Evolutionary conservation across 73 alveolate species (phyloP).

Genomic region (Symbiodinium natans): DNA sequence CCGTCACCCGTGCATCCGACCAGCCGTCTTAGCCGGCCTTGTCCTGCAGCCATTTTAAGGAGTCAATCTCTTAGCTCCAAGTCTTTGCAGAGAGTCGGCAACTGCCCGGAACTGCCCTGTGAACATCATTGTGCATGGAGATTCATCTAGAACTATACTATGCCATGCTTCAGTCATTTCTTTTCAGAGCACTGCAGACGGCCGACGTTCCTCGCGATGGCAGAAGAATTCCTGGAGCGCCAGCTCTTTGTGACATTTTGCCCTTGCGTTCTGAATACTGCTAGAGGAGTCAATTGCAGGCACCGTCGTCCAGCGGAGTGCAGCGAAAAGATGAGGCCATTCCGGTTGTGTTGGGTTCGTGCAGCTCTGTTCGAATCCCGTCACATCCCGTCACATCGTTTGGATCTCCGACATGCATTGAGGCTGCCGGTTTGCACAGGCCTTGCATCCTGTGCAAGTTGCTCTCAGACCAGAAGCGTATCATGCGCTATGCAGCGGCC

Average conservation of each 20-base stretch:
- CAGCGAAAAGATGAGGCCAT: constrained; percentile 65
- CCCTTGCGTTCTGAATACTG: no score
- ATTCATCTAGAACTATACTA: no score
- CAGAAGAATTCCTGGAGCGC: not conserved
- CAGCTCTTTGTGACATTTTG: not conserved
- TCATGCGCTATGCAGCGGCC: constrained; percentile 29
- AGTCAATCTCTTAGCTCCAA: no score
- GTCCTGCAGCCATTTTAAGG: not conserved
- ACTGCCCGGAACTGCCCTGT: no score
- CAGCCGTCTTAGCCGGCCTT: not conserved
- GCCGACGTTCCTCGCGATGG: not conserved
- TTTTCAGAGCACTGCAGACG: no score
- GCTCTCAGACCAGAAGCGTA: constrained; percentile 44
- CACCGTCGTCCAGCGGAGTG: constrained; percentile 61
- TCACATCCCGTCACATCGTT: no score
- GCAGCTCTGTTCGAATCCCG: no score
- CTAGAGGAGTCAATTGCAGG: constrained; percentile 6
- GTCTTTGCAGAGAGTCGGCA: no score
- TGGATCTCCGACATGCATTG: no score
- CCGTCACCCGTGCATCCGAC: not conserved
- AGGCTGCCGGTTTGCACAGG: not conserved
- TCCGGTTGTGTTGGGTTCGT: no score
- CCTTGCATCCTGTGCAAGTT: constrained; percentile 48
- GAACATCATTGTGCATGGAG: no score
- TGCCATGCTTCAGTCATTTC: no score